phyloP scores from a whole-genome alignment of 495 filamentous ascomycete genomes.

The Penicillium pulvis region DNA sequence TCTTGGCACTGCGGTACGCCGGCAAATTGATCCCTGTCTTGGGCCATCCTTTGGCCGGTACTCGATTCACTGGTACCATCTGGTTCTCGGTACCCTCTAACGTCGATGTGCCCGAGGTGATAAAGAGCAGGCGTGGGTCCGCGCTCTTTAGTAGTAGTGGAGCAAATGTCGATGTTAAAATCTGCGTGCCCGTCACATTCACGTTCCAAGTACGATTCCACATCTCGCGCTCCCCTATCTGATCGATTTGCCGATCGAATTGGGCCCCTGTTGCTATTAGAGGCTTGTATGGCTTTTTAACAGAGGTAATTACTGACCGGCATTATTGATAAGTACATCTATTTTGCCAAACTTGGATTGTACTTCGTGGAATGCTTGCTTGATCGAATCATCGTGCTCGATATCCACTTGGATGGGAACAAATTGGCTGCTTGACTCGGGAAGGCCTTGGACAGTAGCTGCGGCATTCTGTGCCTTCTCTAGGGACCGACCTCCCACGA shows the following conservation, averaged over 20 bases:
- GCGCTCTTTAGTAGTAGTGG: conserved; percentile 47
- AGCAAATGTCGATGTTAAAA: conserved; percentile 46
- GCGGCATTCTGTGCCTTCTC: conserved; percentile 50
- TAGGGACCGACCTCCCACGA: conserved; percentile 47
- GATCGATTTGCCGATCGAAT: conserved; percentile 37
- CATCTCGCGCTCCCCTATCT: conserved; percentile 36
- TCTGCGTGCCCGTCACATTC: conserved; percentile 55
- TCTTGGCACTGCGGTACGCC: conserved; percentile 57
- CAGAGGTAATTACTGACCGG: conserved; percentile 22
- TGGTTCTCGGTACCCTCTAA: conserved; percentile 40
- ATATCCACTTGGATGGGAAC: conserved; percentile 50
- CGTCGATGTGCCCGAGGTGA: conserved; percentile 50
- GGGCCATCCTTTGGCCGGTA: conserved; percentile 50
- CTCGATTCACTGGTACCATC: conserved; percentile 29
- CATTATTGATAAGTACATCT: conserved; percentile 58
- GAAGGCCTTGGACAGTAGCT: conserved; percentile 33
- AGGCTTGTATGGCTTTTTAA: background rate
- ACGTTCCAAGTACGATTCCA: conserved; percentile 58
- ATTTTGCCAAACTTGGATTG: conserved; percentile 40
- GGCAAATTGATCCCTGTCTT: conserved; percentile 28
- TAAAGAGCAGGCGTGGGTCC: conserved; percentile 51
- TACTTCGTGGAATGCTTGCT: conserved; percentile 38
- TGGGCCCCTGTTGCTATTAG: conserved; percentile 28
- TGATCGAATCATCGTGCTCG: conserved; percentile 53
- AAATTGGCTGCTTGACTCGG: conserved; percentile 36